Percentiles rank a stretch among this genome's conserved stretches.
Evolutionary conservation across 2,329 filamentous ascomycete species (phyloP).

Genomic region (Ascosphaera apis): DNA sequence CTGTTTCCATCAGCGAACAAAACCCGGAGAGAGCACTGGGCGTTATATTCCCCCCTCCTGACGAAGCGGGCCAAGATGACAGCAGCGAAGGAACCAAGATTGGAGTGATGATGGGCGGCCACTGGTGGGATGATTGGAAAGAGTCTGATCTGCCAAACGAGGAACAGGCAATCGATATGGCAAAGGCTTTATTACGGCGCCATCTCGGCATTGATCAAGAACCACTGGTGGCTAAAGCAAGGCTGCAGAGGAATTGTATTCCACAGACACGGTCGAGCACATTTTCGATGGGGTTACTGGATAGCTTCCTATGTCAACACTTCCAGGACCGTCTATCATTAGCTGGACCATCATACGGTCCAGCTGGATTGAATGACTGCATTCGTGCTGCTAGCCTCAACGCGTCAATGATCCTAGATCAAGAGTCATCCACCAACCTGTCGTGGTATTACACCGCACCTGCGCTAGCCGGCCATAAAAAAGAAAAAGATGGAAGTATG

Average conservation of each 20-base stretch:
- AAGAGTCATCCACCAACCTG: background rate
- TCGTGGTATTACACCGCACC: background rate
- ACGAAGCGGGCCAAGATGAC: slow-evolving; percentile 33
- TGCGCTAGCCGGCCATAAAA: background rate
- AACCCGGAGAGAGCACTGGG: slow-evolving; percentile 72
- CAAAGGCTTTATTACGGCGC: slow-evolving; percentile 43
- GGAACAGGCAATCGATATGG: slow-evolving; percentile 45
- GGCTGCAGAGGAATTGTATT: slow-evolving; percentile 49
- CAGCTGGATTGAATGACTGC: slow-evolving; percentile 30
- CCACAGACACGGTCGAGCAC: slow-evolving; percentile 73
- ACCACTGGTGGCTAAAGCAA: slow-evolving; percentile 37
- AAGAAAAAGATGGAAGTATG: too few species aligned
- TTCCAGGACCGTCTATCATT: slow-evolving; percentile 45
- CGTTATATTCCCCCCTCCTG: slow-evolving; percentile 73
- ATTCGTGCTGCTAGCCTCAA: slow-evolving; percentile 33
- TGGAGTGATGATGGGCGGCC: slow-evolving; percentile 85
- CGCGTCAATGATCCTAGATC: slow-evolving; percentile 11
- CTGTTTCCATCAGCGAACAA: slow-evolving; percentile 40
- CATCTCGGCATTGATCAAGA: slow-evolving; percentile 49
- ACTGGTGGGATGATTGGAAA: slow-evolving; percentile 55
- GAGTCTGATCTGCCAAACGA: slow-evolving; percentile 34
- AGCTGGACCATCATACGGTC: slow-evolving; percentile 29
- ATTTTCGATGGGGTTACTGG: slow-evolving; percentile 33
- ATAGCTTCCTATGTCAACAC: slow-evolving; percentile 28
- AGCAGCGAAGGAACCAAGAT: slow-evolving; percentile 50